A percentile compares a stretch with the other conserved stretches of the same genome.
Evolutionary conservation across 768 basidiomycete species (phyloP).

Genomic region (Suillus sp.): DNA sequence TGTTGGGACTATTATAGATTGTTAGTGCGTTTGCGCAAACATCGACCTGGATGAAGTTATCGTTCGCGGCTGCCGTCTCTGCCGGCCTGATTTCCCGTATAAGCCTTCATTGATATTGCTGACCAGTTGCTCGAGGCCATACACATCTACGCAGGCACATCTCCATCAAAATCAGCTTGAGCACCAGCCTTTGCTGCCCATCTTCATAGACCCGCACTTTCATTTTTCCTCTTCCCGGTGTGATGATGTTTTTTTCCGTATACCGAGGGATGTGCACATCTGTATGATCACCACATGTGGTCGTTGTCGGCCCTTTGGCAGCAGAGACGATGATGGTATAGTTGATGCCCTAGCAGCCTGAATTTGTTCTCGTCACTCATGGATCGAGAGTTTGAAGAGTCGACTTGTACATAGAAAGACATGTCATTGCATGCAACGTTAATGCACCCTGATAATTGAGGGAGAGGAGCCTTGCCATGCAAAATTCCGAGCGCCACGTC

Average conservation of each 20-base stretch:
- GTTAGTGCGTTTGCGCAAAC: neutral
- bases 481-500: constrained; percentile 1
- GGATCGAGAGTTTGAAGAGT: neutral
- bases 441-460: too few species aligned
- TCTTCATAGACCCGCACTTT: neutral
- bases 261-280: too few species aligned
- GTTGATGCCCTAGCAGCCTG: too few species aligned
- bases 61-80: neutral
- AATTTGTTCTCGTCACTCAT: neutral
- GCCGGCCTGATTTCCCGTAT: neutral
- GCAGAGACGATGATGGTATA: too few species aligned
- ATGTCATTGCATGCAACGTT: too few species aligned
- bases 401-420: neutral
- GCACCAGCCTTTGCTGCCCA: neutral
- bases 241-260: neutral
- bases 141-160: neutral
- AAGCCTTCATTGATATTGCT: neutral
- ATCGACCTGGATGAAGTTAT: neutral
- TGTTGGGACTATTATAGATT: neutral
- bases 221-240: neutral
- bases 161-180: neutral
- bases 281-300: too few species aligned
- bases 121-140: neutral
- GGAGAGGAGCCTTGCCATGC: too few species aligned
- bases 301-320: too few species aligned